Evolutionary conservation across 495 filamentous ascomycete genomes (phyloP), one percentile per base, ranked within the genome.

Genomic region (Diplogelasinospora grovesii): DNA sequence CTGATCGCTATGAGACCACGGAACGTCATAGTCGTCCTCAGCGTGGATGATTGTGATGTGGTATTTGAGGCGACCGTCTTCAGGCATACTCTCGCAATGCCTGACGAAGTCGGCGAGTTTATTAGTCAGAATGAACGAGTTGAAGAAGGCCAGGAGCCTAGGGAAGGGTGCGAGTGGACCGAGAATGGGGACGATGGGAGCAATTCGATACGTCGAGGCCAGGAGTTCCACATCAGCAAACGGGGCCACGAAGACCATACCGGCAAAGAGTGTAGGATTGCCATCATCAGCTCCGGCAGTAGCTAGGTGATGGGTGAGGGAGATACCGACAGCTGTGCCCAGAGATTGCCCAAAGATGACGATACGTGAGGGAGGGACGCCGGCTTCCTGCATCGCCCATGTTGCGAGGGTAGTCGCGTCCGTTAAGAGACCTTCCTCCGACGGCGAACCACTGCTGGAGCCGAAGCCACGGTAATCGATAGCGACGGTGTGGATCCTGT

Each of bases 401-500:
- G 83, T 73, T 3, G 86, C 68, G 0, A 82, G 62, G 0, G 86
- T 61, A 6, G 85, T 60, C 18, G 83, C 86, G 46, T 97, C 90
- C 2, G 70, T 77, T 39, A 92, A 84, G 7, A 97, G 63, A 1
- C 90, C 89, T 15, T 73, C 61, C 62, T 97, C 89, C 0, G 82
- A 81, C 1, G 89, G 90, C 10, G 57, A 64, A 19, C 89, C 88
- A 4, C 79, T 83, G 14, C 84, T 89, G 10, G 77, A 61, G 1
- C 88, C 89, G 47, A 85, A 95, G 8, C 89, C 90, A 13, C 90
- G 81, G 59, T 95, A 96, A 65, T 95, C 88, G 34, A 95, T 71
- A 14, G 77, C 68, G 0, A 85, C 43, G 20, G 82, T 71, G 38
- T 83, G 79, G 10, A 43, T 52, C 11, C 64, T 65, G 10, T 64